phyloP scores from a whole-genome alignment of 2,329 filamentous ascomycete species.

The Aspergillus tubingensis region DNA sequence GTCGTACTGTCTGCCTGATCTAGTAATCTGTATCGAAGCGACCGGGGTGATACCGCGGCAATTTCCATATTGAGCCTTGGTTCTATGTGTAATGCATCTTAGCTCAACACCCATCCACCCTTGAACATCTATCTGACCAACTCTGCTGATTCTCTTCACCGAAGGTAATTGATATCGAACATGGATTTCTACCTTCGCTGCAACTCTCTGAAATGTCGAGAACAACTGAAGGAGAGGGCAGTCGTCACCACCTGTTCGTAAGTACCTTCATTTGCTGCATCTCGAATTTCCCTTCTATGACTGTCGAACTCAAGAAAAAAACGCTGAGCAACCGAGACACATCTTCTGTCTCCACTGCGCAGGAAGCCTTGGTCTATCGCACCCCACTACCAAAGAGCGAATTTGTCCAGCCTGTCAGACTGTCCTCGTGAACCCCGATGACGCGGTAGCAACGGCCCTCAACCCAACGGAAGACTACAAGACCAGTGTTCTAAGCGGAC shows the following conservation, averaged over 20 bases:
- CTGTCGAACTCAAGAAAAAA: conserved; percentile 3
- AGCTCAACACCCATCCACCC: not conserved
- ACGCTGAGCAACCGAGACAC: conserved; percentile 58
- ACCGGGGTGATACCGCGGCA: not conserved
- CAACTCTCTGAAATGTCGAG: conserved; percentile 76
- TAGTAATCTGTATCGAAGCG: not conserved
- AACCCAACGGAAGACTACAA: conserved; percentile 88
- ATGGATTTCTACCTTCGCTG: conserved; percentile 80
- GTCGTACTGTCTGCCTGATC: not conserved
- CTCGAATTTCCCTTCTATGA: not conserved
- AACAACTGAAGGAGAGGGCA: conserved; percentile 67
- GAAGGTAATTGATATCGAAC: not conserved
- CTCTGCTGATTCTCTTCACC: not conserved
- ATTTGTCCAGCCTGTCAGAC: conserved; percentile 76
- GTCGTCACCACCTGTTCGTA: conserved; percentile 89
- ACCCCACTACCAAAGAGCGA: conserved; percentile 54
- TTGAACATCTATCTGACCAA: not conserved
- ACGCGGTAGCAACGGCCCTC: conserved; percentile 70
- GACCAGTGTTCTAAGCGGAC: conserved; percentile 77
- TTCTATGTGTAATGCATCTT: not conserved
- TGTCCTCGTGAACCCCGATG: conserved; percentile 69
- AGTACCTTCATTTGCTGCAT: conserved; percentile 21
- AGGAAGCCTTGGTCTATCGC: conserved; percentile 62
- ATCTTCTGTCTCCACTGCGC: conserved; percentile 82
- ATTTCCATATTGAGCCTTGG: not conserved